phyloP scores from a whole-genome alignment of 2,329 filamentous ascomycete species.

The Aureobasidium sp. region DNA sequence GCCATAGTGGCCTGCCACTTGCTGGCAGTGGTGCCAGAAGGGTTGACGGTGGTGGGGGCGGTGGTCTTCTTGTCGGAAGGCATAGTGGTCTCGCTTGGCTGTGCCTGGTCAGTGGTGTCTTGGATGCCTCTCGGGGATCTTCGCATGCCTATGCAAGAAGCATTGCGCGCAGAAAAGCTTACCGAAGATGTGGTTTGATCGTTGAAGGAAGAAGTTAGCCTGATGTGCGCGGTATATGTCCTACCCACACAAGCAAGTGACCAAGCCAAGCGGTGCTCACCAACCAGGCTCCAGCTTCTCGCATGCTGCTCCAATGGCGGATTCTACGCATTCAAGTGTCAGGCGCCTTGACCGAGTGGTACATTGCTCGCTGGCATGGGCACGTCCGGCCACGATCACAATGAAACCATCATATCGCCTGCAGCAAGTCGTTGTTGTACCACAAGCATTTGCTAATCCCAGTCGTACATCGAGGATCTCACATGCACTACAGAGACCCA shows the following conservation, averaged over 20 bases:
- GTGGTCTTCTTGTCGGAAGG: neutral
- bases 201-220: neutral
- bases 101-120: neutral
- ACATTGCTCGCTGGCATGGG: no score
- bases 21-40: neutral
- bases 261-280: neutral
- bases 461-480: no score
- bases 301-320: no score
- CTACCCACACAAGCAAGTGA: neutral
- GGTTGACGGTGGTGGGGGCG: neutral
- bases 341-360: no score
- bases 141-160: neutral
- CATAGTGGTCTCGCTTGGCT: neutral
- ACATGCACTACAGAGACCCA: no score
- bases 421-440: no score
- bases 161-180: neutral
- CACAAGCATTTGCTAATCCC: no score
- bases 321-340: no score
- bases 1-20: neutral
- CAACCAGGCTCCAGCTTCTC: neutral
- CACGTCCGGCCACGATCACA: no score
- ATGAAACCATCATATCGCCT: no score
- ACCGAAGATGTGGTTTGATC: neutral
- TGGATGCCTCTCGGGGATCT: neutral
- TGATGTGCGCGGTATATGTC: neutral